A percentile compares a stretch with the other conserved stretches of the same genome.
Conservation (phyloP, 2,329 filamentous ascomycete genomes). For the Ascochyta rabiei region DNA sequence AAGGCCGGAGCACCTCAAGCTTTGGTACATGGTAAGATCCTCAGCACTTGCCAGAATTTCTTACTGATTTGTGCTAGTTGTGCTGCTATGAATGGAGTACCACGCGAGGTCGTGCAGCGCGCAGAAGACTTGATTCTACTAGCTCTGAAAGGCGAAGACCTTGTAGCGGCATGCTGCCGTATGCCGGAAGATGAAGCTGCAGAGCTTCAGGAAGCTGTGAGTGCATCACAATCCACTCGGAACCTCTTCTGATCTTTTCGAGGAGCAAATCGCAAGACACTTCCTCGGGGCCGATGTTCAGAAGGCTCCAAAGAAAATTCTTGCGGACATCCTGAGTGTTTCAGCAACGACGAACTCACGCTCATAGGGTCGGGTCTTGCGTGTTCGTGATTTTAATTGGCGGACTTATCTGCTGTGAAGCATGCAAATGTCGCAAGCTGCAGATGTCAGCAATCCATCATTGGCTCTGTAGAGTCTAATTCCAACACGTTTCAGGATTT, state of each 20-base stretch:
- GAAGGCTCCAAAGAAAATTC: conserved; percentile 39
- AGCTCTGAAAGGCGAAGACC: conserved; percentile 73
- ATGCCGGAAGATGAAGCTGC: conserved; percentile 67
- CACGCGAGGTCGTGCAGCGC: conserved; percentile 71
- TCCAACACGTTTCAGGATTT: conserved; percentile 8
- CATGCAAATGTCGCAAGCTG: conserved; percentile 11
- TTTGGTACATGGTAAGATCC: conserved; percentile 71
- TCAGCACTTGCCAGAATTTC: too few species aligned
- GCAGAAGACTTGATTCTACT: conserved; percentile 76
- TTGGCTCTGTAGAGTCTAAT: conserved; percentile 1
- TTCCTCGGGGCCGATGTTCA: conserved; percentile 50
- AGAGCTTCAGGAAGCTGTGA: conserved; percentile 71
- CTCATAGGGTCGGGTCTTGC: conserved; percentile 1
- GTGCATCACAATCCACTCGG: conserved; percentile 22
- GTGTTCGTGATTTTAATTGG: conserved; percentile 1
- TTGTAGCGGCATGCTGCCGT: conserved; percentile 73
- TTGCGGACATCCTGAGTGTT: conserved; percentile 47
- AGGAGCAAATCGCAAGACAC: conserved; percentile 52
- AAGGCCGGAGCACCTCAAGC: conserved; percentile 76
- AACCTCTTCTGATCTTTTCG: conserved; percentile 7
- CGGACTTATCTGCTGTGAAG: conserved; percentile 1
- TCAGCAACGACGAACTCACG: conserved; percentile 18
- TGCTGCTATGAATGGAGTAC: conserved; percentile 85
- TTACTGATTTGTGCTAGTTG: conserved; percentile 58
- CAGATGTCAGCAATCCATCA: conserved; percentile 12